Evolutionary conservation across 441 rosid species (phyloP), one percentile per base, ranked within the genome.

Genomic region (Populus trichocarpa): DNA sequence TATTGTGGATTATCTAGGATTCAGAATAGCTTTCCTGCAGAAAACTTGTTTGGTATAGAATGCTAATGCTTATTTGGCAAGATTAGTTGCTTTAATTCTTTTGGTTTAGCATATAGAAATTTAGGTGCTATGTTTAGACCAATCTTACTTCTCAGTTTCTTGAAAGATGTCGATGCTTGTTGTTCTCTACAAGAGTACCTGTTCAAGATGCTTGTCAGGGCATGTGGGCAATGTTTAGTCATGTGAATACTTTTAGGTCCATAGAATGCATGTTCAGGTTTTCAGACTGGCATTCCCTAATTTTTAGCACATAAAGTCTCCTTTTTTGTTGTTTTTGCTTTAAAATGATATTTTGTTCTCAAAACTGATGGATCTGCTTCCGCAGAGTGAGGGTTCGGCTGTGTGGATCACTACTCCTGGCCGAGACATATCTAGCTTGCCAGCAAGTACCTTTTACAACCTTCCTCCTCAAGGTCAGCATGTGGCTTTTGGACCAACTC

Each of bases 391-490:
- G 85, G 93, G 92, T 64, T 88, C 92, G 25, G 89, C 89, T 75
- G 88, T 95, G 80, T 95, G 99, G 99, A 84, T 95, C 70, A 83
- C 95, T 81, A 93, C 91, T 71, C 89, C 91, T 70, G 95, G 93
- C 75, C 87, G 98, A 63, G 99, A 93, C 38, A 84, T 95, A 26
- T 66, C 96, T 36, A 87, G 85, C 87, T 82, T 90, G 87, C 90
- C 94, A 9, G 87, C 88, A 65, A 93, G 86, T 84, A 86, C 99
- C 22, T 92, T 91, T 84, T 93, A 93, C 79, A 92, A 87, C 81
- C 86, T 93, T 81, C 93, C 92, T 65, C 93, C 91, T 83, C 98
- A 90, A 73, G 96, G 95, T 70, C 98, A 92, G 88, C 97, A 93
- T 71, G 90, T 90, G 78, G 84, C 94, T 75, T 92, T 89, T 78